Evolutionary conservation across 768 basidiomycete genomes (phyloP).

Genomic region (Pleurotus giganteus): DNA sequence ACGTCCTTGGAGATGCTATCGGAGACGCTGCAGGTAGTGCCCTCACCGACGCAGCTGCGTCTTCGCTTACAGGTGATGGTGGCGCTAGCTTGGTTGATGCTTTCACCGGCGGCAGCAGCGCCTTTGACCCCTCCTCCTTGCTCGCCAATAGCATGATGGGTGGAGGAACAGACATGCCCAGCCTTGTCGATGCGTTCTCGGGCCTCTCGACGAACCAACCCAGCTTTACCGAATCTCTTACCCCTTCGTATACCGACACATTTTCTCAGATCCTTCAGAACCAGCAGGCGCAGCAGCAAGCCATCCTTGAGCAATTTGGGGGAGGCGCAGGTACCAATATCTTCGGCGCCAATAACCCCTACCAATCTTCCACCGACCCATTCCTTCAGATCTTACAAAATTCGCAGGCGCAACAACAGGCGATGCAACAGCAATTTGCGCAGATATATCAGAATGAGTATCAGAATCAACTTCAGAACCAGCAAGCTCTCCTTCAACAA

Average conservation of each 20-base stretch:
- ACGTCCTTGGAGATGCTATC: not conserved
- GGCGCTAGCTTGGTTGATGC: not conserved
- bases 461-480: not conserved
- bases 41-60: not conserved
- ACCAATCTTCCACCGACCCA: not conserved
- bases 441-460: not conserved
- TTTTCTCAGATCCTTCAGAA: not conserved
- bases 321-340: not conserved
- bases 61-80: not conserved
- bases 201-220: slow-evolving; percentile 2
- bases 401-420: not conserved
- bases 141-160: not conserved
- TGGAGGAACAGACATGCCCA: not conserved
- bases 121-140: not conserved
- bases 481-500: not conserved
- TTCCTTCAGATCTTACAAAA: not conserved
- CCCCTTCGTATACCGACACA: not conserved
- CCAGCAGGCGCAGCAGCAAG: slow-evolving; percentile 3
- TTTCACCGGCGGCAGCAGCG: not conserved
- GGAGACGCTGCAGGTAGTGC: not conserved
- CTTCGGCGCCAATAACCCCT: not conserved
- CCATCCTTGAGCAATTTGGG: not conserved
- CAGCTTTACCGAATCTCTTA: not conserved
- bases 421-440: not conserved
- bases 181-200: not conserved